phyloP scores from a whole-genome alignment of 345 rosid species.

The Eucalyptus leucophloia region DNA sequence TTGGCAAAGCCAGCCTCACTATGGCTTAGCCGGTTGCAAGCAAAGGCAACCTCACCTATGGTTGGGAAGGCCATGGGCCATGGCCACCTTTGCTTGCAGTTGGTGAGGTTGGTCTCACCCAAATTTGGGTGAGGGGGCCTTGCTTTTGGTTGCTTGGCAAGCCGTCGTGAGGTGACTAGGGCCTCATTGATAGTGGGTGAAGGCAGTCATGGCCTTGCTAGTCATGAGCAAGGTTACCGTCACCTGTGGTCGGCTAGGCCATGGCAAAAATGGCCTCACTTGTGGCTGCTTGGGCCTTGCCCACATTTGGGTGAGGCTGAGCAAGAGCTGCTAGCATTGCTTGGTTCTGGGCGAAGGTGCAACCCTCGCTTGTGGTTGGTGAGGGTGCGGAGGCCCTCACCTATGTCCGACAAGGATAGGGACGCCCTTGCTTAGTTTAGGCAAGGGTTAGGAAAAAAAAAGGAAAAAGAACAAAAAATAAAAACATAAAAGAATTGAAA shows the following conservation, averaged over 20 bases:
- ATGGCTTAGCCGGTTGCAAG: fast-evolving
- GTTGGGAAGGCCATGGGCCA: neutral
- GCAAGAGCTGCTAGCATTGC: fast-evolving
- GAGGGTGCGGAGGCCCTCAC: neutral
- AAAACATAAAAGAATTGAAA: too few species aligned
- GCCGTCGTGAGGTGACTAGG: fast-evolving
- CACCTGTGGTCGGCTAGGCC: neutral
- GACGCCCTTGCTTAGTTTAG: too few species aligned
- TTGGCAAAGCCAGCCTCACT: fast-evolving
- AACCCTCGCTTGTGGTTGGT: neutral
- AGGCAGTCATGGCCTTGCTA: fast-evolving
- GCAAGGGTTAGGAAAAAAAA: too few species aligned
- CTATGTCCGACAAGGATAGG: fast-evolving
- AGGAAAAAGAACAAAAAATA: fast-evolving
- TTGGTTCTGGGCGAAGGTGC: neutral
- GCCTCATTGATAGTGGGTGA: fast-evolving
- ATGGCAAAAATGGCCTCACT: neutral
- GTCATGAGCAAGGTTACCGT: neutral
- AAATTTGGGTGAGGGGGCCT: neutral
- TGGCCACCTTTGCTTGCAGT: fast-evolving
- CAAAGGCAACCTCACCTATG: neutral
- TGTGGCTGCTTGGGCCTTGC: fast-evolving
- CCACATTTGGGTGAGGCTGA: neutral
- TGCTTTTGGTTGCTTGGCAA: fast-evolving
- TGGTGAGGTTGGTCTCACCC: fast-evolving